phyloP scores from a whole-genome alignment of 352 stramenopile species.

The Phytophthora crassamura region DNA sequence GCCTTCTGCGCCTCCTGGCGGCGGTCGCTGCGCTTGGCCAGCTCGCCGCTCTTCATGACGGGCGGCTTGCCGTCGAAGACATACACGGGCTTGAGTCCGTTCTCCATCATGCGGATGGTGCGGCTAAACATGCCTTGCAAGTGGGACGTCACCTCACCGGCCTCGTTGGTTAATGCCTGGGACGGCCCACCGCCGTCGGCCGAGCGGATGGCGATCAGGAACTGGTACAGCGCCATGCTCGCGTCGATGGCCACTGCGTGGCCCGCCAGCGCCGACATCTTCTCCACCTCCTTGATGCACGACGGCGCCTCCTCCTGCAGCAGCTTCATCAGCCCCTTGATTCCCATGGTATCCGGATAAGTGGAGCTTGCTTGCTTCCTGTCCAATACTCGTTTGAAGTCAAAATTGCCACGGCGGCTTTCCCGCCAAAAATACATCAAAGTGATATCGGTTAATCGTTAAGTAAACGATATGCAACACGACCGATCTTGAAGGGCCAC shows the following conservation, averaged over 20 bases:
- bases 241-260: constrained; percentile 98
- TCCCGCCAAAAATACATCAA: constrained; percentile 2
- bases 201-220: constrained; percentile 93
- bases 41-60: constrained; percentile 96
- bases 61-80: constrained; percentile 99
- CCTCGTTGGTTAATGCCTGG: constrained; percentile 97
- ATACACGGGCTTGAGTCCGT: constrained; percentile 98
- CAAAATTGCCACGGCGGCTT: neutral
- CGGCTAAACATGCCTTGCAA: constrained; percentile 98
- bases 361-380: neutral
- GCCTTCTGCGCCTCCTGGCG: constrained; percentile 89
- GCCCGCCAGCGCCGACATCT: constrained; percentile 95
- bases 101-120: constrained; percentile 98
- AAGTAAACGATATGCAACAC: neutral
- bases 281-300: constrained; percentile 95
- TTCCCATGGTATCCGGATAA: constrained; percentile 89
- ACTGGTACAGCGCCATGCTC: constrained; percentile 99
- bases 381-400: neutral
- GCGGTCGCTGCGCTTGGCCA: constrained; percentile 93
- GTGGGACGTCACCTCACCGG: constrained; percentile 95
- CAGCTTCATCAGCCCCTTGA: constrained; percentile 99
- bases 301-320: constrained; percentile 97
- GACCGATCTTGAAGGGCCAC: neutral
- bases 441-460: constrained; percentile 3
- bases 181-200: constrained; percentile 86